phyloP scores from a whole-genome alignment of 2,329 filamentous ascomycete species.

The Chaetoscypha palmicola region DNA sequence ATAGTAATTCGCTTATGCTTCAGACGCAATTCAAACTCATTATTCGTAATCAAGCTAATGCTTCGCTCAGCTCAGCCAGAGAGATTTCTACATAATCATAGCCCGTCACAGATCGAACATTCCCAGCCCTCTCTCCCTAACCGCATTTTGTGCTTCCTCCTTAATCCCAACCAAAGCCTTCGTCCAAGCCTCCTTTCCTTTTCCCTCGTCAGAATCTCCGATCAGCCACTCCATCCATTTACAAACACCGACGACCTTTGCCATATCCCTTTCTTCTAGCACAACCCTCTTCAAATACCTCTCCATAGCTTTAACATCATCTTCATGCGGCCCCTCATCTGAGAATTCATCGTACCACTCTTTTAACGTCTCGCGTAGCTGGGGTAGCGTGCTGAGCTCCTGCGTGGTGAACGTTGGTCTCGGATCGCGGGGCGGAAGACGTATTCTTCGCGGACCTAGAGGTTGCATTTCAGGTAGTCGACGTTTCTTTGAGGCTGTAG shows the following conservation, averaged over 20 bases:
- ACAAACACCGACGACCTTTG: constrained; percentile 63
- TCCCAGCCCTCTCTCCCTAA: constrained; percentile 49
- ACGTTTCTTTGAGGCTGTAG: constrained; percentile 19
- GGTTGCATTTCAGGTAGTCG: constrained; percentile 14
- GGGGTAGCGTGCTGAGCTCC: constrained; percentile 46
- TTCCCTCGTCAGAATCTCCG: constrained; percentile 36
- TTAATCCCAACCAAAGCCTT: constrained; percentile 39
- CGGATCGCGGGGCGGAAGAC: constrained; percentile 42
- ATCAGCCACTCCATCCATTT: constrained; percentile 59
- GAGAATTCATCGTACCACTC: constrained; percentile 70
- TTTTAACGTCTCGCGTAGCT: constrained; percentile 67
- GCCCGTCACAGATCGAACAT: constrained; percentile 41
- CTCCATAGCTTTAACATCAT: constrained; percentile 69
- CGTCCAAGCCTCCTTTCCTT: constrained; percentile 41
- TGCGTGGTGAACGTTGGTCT: constrained; percentile 56
- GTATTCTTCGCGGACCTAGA: constrained; percentile 30
- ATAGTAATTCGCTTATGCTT: too few species aligned
- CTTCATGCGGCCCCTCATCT: constrained; percentile 66
- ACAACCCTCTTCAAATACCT: constrained; percentile 69
- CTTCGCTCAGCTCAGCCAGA: too few species aligned
- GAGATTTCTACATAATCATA: neutral
- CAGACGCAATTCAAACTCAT: too few species aligned
- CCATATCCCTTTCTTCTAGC: constrained; percentile 66
- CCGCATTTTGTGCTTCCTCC: constrained; percentile 46
- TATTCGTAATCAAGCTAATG: too few species aligned